Percentiles rank a stretch among this genome's conserved stretches.
phyloP scores from a whole-genome alignment of 1,139 yeast species.

The Saccharomycopsis hybrid region DNA sequence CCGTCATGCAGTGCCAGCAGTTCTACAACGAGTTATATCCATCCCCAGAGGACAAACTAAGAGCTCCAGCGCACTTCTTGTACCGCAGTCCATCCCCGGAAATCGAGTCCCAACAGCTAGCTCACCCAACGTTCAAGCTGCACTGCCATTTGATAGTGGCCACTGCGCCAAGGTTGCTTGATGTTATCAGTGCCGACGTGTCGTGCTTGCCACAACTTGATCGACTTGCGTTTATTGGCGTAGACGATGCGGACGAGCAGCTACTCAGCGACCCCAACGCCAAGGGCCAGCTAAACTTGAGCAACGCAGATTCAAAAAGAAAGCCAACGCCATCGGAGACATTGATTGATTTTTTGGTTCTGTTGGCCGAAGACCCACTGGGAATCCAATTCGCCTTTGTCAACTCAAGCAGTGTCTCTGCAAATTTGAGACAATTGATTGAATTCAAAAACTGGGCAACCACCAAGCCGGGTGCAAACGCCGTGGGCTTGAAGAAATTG shows the following conservation, averaged over 20 bases:
- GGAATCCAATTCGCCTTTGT: background rate
- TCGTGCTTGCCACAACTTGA: background rate
- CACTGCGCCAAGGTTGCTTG: slow-evolving; percentile 2
- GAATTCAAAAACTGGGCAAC: background rate
- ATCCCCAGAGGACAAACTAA: background rate
- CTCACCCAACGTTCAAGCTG: background rate
- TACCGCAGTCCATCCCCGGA: background rate
- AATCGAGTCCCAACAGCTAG: background rate
- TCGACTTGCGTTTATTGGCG: background rate
- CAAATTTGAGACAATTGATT: background rate
- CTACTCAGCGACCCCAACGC: background rate
- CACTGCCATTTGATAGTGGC: slow-evolving; percentile 1
- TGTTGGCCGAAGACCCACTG: background rate
- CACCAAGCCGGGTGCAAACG: background rate
- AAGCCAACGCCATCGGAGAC: background rate
- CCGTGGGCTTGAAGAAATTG: no score
- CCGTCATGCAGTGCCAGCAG: background rate
- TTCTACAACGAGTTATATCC: no score
- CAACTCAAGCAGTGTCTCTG: background rate
- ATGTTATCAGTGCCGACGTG: background rate
- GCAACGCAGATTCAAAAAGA: background rate
- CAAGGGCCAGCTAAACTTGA: background rate
- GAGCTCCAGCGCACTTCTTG: background rate
- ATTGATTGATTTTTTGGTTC: background rate
- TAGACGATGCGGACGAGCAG: slow-evolving; percentile 6